A percentile compares a stretch with the other conserved stretches of the same genome.
Conservation (phyloP, 2,329 filamentous ascomycete species). For the Thielaviopsis euricoi region DNA sequence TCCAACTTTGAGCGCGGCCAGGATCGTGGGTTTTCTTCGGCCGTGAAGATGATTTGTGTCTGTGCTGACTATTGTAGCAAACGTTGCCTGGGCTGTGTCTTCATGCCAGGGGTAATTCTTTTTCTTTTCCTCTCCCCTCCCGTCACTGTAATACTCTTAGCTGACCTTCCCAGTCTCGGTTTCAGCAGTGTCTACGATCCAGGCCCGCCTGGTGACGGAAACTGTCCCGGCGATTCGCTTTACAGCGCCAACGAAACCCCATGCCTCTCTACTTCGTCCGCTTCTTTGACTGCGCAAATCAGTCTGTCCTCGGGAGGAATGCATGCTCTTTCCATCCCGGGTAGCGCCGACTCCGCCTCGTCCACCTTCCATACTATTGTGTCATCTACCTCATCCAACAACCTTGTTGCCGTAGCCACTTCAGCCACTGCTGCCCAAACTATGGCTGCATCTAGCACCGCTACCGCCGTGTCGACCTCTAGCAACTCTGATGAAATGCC, state of each 20-base stretch:
- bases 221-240: slow-evolving; percentile 6
- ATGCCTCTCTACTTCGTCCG: background rate
- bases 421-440: background rate
- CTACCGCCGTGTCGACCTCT: background rate
- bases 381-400: background rate
- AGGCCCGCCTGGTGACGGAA: background rate
- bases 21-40: slow-evolving; percentile 11
- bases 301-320: background rate
- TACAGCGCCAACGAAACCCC: background rate
- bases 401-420: background rate
- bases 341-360: background rate
- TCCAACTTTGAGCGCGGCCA: slow-evolving; percentile 7
- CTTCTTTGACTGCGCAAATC: background rate
- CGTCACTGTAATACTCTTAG: background rate
- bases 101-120: slow-evolving; percentile 10
- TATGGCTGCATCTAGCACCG: background rate
- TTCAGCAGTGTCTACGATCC: slow-evolving; percentile 9
- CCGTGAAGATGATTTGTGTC: background rate
- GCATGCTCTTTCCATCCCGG: slow-evolving; percentile 1
- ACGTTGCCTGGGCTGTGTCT: slow-evolving; percentile 8
- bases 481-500: background rate
- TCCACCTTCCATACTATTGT: background rate
- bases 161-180: slow-evolving; percentile 2
- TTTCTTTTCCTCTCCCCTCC: background rate
- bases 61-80: slow-evolving; percentile 8